These are phyloP conservation scores for Hymenotorrendiella dingleyae DNA, from an alignment of 2,329 filamentous ascomycete species.

Conservation along the genomic window DNA sequence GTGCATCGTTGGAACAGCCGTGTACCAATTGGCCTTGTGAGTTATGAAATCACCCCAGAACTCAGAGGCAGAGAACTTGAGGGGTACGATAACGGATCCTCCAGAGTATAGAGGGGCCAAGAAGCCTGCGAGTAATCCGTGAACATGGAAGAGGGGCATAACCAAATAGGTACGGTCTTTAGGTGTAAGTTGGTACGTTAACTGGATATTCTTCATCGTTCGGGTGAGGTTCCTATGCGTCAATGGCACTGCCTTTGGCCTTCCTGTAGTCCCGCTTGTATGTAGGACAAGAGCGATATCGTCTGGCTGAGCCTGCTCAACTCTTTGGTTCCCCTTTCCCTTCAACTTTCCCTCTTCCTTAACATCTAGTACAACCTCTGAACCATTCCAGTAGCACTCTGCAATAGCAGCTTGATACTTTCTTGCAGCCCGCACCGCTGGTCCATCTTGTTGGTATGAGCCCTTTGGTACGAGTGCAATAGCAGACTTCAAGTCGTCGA, in stretches of 20 bases:
- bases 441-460: slow-evolving; percentile 57
- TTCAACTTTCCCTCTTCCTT: slow-evolving; percentile 67
- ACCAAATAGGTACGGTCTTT: slow-evolving; percentile 77
- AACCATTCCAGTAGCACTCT: slow-evolving; percentile 74
- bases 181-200: slow-evolving; percentile 67
- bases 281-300: slow-evolving; percentile 79
- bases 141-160: slow-evolving; percentile 88
- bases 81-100: slow-evolving; percentile 72
- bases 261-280: slow-evolving; percentile 78
- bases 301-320: slow-evolving; percentile 59
- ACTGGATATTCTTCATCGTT: slow-evolving; percentile 78
- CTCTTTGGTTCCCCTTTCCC: slow-evolving; percentile 39
- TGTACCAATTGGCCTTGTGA: slow-evolving; percentile 83
- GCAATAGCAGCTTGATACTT: slow-evolving; percentile 81
- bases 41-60: slow-evolving; percentile 76
- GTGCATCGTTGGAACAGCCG: slow-evolving; percentile 87
- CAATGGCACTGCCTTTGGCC: slow-evolving; percentile 78
- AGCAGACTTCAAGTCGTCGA: slow-evolving; percentile 77
- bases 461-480: slow-evolving; percentile 71
- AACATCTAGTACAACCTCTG: slow-evolving; percentile 68
- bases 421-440: slow-evolving; percentile 69
- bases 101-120: slow-evolving; percentile 70
- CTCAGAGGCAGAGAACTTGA: slow-evolving; percentile 72
- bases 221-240: slow-evolving; percentile 75
- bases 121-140: slow-evolving; percentile 79